Base-by-base conservation (phyloP, 2,329 filamentous ascomycete species). In the Amauroascus verrucosus region DNA sequence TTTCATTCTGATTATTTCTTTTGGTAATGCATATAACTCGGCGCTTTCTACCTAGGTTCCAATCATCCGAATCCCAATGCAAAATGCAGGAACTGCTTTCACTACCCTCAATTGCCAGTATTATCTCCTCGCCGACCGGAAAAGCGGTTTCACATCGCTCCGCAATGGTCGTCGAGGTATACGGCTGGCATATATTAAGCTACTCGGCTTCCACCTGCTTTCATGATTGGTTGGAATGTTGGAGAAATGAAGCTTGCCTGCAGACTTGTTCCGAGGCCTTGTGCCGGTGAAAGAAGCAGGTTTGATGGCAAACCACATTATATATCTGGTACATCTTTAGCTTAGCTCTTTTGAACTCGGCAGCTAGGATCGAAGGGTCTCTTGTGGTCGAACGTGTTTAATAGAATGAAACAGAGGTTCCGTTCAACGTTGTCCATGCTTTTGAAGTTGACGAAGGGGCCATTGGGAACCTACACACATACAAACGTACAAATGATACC, bases 171-270 rank as follows among this genome's bases (percentile, higher is more conserved):
- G 85, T 78, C 81, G 82, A 88, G 88, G 84, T 95, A 95, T 83
- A 95, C 86, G 82, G 82, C 80, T 90, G 81, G 88, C 88, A 86
- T 78, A 95, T 77, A 95, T 72, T 64, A 78, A 93, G 72, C 24
- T 32, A 24, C 28, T 40, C 53, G 48, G 41, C 41, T 52, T 28
- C 30, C 41, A 22, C 24, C n/a, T 52, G 26, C 48, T 43, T 51
- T 57, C 37, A 3, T 41, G 33, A 46, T 49, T 30, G 37, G 38
- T 18, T 49, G 41, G 22, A 22, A 40, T 50, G 51, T 53, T 54
- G 54, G 43, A 51, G n/a, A 2, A 30, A 30, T 28, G 43, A 37
- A 32, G 63, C 67, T 70, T 62, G 60, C 66, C 69, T 69, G 69
- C 69, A 72, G 69, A 71, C 69, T 65, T 64, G 63, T 62, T 38